Conservation (phyloP, 2,329 filamentous ascomycete genomes). For the Graphilbum fragrans region DNA sequence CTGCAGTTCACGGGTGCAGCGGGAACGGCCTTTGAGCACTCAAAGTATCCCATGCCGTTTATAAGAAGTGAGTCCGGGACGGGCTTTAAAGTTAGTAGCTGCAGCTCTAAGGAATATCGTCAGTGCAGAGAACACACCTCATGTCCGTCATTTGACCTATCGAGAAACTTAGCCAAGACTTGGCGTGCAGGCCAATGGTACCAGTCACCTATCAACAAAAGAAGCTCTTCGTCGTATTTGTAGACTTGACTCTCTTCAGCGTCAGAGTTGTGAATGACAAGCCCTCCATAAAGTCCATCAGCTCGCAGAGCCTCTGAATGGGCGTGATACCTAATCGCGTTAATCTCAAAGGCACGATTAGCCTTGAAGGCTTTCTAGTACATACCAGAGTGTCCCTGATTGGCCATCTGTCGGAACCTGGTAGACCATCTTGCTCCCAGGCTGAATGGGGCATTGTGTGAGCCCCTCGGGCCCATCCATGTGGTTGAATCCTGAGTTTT, state of each 20-base stretch:
- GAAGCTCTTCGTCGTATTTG: constrained; percentile 50
- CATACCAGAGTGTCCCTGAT: constrained; percentile 34
- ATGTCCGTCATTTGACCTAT: constrained; percentile 7
- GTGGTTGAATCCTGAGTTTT: constrained; percentile 18
- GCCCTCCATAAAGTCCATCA: constrained; percentile 48
- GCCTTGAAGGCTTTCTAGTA: not conserved
- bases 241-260: constrained; percentile 35
- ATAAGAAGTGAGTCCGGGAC: constrained; percentile 34
- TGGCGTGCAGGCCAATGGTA: constrained; percentile 18
- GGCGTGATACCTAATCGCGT: constrained; percentile 40
- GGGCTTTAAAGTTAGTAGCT: constrained; percentile 27
- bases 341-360: not conserved
- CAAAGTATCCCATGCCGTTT: constrained; percentile 31
- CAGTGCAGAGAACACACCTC: constrained; percentile 1
- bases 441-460: constrained; percentile 54
- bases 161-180: constrained; percentile 4
- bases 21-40: constrained; percentile 30
- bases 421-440: constrained; percentile 53
- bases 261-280: constrained; percentile 50
- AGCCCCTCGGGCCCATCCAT: constrained; percentile 61
- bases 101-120: not conserved
- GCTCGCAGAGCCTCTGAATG: constrained; percentile 61
- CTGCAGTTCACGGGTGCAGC: constrained; percentile 31
- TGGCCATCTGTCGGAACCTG: constrained; percentile 9
- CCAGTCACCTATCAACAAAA: constrained; percentile 58